phyloP scores from a whole-genome alignment of 2,329 filamentous ascomycete genomes.

The Colletotrichum agaves region DNA sequence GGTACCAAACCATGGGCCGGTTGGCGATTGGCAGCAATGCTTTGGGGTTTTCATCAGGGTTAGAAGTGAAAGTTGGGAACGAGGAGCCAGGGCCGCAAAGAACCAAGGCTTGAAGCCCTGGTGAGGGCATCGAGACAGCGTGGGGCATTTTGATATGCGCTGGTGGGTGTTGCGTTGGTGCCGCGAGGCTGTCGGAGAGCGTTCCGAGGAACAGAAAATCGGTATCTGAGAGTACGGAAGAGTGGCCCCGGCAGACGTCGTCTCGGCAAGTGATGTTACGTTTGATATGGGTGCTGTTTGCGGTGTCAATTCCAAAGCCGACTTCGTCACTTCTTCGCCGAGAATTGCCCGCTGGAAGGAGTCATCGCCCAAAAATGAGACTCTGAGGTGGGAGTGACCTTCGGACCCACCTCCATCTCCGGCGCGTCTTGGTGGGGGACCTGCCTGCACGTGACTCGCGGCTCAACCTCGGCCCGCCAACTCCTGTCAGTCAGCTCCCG shows the following conservation, averaged over 20 bases:
- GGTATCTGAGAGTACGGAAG: too few species aligned
- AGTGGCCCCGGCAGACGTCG: too few species aligned
- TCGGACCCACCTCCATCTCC: constrained; percentile 11
- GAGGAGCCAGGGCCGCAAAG: constrained; percentile 85
- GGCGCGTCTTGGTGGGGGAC: constrained; percentile 21
- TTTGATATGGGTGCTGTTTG: not conserved
- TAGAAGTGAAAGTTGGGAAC: constrained; percentile 84
- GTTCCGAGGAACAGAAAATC: not conserved
- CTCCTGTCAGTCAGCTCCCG: not conserved
- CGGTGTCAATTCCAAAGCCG: constrained; percentile 1
- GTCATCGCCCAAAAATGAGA: constrained; percentile 33
- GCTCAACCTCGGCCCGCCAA: constrained; percentile 17
- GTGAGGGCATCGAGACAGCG: constrained; percentile 76
- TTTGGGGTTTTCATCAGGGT: constrained; percentile 83
- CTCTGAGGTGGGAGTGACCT: not conserved
- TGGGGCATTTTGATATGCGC: constrained; percentile 71
- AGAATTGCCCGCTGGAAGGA: constrained; percentile 17
- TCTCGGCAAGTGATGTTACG: not conserved
- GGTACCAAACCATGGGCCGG: constrained; percentile 90
- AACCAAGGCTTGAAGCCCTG: constrained; percentile 84
- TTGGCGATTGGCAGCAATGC: constrained; percentile 86
- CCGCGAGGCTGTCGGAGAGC: not conserved
- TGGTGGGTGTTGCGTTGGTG: constrained; percentile 28
- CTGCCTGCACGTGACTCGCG: constrained; percentile 22
- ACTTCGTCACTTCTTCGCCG: constrained; percentile 14